phyloP scores from a whole-genome alignment of 129 eudicot species.

The Apium graveolens region DNA sequence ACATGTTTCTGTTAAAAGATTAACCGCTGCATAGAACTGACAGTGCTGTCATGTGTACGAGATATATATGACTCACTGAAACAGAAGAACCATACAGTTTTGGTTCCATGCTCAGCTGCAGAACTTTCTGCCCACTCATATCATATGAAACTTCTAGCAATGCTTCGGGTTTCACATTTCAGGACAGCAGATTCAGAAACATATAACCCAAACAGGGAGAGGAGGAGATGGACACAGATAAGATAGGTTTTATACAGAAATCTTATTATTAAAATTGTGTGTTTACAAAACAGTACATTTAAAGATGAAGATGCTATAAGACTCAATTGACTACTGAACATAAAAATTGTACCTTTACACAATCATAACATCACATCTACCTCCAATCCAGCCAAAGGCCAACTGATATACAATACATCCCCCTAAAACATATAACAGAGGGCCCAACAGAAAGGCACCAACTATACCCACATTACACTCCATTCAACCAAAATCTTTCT shows the following conservation, averaged over 20 bases:
- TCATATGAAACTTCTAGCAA: neutral
- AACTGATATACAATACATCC: neutral
- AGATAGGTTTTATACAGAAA: neutral
- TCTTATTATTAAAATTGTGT: neutral
- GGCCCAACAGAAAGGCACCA: conserved; percentile 6
- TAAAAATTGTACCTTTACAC: neutral
- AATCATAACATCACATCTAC: neutral
- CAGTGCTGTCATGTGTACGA: neutral
- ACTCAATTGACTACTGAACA: conserved; percentile 6
- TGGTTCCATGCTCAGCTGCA: neutral
- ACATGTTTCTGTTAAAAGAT: neutral
- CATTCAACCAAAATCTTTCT: conserved; percentile 19
- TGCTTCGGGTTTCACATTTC: neutral
- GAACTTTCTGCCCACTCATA: neutral
- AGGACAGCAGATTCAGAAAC: neutral
- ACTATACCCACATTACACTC: conserved; percentile 14
- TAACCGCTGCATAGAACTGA: neutral
- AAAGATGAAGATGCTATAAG: neutral
- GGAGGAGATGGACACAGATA: neutral
- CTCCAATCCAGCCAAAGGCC: conserved; percentile 2
- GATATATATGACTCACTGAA: neutral
- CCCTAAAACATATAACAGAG: neutral
- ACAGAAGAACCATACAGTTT: neutral
- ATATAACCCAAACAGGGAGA: neutral
- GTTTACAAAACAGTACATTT: neutral